phyloP scores from a whole-genome alignment of 139 green algal genomes.

The Chlorella sorokiniana region DNA sequence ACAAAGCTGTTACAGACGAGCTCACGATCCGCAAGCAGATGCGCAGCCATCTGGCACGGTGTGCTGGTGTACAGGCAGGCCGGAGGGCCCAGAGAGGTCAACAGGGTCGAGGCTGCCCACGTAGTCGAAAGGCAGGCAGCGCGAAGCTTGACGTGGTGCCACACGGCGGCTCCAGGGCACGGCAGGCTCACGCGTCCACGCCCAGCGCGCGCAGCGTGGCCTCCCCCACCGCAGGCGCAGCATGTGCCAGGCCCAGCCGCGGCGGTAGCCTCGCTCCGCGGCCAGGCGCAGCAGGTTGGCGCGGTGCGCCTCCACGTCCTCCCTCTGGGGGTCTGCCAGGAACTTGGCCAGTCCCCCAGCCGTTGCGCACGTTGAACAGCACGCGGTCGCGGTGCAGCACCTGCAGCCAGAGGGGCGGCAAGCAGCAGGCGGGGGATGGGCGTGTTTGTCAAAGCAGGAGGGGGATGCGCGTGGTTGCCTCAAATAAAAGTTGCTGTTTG shows the following conservation, averaged over 20 bases:
- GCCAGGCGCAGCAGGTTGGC: slow-evolving; percentile 50
- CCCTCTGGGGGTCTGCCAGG: slow-evolving; percentile 41
- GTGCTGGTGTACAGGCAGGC: no score
- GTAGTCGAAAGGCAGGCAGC: no score
- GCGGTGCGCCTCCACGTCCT: slow-evolving; percentile 47
- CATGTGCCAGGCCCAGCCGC: slow-evolving; percentile 51
- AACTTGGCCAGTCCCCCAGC: slow-evolving; percentile 53
- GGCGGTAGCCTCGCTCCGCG: slow-evolving; percentile 46
- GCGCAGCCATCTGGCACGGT: no score
- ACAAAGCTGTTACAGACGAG: neutral
- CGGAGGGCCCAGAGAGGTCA: no score
- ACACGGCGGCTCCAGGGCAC: neutral
- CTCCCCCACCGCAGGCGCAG: slow-evolving; percentile 48
- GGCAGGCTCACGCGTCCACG: slow-evolving; percentile 2
- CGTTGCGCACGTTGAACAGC: slow-evolving; percentile 56
- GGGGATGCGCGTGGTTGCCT: neutral
- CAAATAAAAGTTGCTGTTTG: no score
- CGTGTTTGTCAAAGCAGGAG: no score
- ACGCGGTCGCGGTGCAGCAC: slow-evolving; percentile 51
- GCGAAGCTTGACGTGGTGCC: no score
- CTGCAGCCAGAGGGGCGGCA: slow-evolving; percentile 17
- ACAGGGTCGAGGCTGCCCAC: no score
- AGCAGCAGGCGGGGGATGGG: neutral
- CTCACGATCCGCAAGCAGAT: no score
- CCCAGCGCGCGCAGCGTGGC: slow-evolving; percentile 26